Conservation (phyloP, 805 yeast species). For the Yueomyces sp. region DNA sequence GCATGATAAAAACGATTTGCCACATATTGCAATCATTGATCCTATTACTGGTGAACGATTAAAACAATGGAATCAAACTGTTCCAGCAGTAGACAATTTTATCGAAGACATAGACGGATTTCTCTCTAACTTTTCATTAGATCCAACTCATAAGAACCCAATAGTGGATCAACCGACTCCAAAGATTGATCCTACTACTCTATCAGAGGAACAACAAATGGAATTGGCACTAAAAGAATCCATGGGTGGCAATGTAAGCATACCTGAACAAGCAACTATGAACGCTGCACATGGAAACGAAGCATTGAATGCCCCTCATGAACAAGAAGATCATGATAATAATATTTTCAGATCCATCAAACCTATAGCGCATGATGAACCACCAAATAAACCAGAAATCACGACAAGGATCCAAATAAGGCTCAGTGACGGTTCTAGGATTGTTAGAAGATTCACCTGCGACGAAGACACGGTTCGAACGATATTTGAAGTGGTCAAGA, state of each 20-base stretch:
- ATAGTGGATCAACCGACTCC: constrained; percentile 42
- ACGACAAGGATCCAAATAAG: constrained; percentile 80
- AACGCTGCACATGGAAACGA: constrained; percentile 5
- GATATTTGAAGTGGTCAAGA: constrained; percentile 58
- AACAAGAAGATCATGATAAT: constrained; percentile 14
- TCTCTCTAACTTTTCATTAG: constrained; percentile 48
- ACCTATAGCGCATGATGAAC: constrained; percentile 48
- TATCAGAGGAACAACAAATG: constrained; percentile 77
- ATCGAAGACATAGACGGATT: constrained; percentile 58
- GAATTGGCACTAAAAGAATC: constrained; percentile 64
- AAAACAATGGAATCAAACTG: constrained; percentile 54
- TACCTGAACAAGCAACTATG: constrained; percentile 14
- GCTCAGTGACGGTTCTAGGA: constrained; percentile 73
- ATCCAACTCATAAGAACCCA: constrained; percentile 53
- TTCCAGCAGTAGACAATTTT: constrained; percentile 50
- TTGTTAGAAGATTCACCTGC: constrained; percentile 51
- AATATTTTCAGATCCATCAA: constrained; percentile 38
- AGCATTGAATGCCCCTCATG: constrained; percentile 2
- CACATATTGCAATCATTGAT: constrained; percentile 85
- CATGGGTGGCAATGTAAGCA: constrained; percentile 23
- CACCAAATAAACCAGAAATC: constrained; percentile 36
- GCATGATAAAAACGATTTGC: constrained; percentile 35
- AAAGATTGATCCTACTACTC: constrained; percentile 45
- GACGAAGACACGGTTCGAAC: constrained; percentile 42
- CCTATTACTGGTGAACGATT: constrained; percentile 93